Evolutionary conservation across 83 land plant genomes (phyloP).

Genomic region (Larix sibirica): DNA sequence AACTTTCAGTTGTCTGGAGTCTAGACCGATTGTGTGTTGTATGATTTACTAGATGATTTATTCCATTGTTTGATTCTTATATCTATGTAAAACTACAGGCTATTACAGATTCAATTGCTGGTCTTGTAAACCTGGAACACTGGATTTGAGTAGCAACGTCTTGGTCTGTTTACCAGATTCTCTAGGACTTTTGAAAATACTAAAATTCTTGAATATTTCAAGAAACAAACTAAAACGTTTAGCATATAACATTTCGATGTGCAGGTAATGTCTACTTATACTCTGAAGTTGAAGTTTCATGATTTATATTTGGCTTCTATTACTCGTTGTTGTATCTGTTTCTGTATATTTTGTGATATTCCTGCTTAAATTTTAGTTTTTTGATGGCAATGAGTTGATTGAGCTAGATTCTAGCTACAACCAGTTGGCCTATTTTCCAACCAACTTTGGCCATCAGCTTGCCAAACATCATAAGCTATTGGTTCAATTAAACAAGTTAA

Average conservation of each 20-base stretch:
- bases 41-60: too few species aligned
- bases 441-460: conserved; percentile 63
- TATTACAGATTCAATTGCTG: conserved; percentile 70
- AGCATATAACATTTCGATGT: conserved; percentile 74
- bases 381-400: conserved; percentile 22
- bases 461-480: conserved; percentile 54
- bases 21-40: background rate
- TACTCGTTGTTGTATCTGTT: too few species aligned
- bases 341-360: too few species aligned
- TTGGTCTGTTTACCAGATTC: conserved; percentile 74
- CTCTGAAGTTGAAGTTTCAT: too few species aligned
- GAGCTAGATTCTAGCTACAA: conserved; percentile 80
- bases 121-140: conserved; percentile 58
- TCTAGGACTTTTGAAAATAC: conserved; percentile 64
- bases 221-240: conserved; percentile 61
- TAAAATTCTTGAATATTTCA: conserved; percentile 66
- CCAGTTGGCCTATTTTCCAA: conserved; percentile 56
- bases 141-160: conserved; percentile 58
- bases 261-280: conserved; percentile 54
- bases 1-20: too few species aligned
- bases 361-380: too few species aligned
- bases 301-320: too few species aligned
- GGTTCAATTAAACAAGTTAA: conserved; percentile 73
- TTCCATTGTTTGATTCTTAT: background rate
- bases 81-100: conserved; percentile 29